Percentiles rank a stretch among this genome's conserved stretches.
Evolutionary conservation across 2,329 filamentous ascomycete species (phyloP).

Genomic region (Paradendryphiella salina): DNA sequence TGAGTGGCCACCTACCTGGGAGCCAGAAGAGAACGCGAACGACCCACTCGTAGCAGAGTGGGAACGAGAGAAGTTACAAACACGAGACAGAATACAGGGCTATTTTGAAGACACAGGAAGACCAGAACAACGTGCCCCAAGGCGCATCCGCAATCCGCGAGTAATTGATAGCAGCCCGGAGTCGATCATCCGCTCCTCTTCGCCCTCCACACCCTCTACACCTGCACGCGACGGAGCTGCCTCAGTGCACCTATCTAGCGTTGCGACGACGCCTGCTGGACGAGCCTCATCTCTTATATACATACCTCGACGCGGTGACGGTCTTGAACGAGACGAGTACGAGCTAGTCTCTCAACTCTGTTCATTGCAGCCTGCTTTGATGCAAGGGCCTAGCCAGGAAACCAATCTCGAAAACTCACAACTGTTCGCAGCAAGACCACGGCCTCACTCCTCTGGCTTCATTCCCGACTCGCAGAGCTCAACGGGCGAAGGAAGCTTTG

Average conservation of each 20-base stretch:
- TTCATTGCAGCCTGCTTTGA: conserved; percentile 1
- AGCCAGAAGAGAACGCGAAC: conserved; percentile 44
- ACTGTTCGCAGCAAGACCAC: conserved; percentile 13
- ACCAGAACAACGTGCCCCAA: background rate
- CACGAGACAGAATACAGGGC: background rate
- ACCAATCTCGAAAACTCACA: conserved; percentile 28
- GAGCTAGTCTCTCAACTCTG: conserved; percentile 27
- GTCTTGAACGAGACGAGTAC: conserved; percentile 29
- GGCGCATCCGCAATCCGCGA: conserved; percentile 12
- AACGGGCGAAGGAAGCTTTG: conserved; percentile 27
- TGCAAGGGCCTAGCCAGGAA: conserved; percentile 1
- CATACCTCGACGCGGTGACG: conserved; percentile 15
- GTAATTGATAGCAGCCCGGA: conserved; percentile 25
- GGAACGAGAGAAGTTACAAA: conserved; percentile 13
- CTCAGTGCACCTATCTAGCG: background rate
- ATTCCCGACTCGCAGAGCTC: conserved; percentile 38
- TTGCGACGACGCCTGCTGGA: background rate
- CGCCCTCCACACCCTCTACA: conserved; percentile 2
- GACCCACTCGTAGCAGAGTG: conserved; percentile 42
- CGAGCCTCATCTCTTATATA: conserved; percentile 19
- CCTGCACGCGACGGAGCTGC: background rate
- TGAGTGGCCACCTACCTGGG: conserved; percentile 58
- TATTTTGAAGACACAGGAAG: background rate
- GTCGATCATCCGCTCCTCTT: conserved; percentile 1
- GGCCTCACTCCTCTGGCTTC: conserved; percentile 19